These are phyloP conservation scores for Cardiospermum halicacabum DNA, from an alignment of 345 rosid genomes.

Conservation along the genomic window DNA sequence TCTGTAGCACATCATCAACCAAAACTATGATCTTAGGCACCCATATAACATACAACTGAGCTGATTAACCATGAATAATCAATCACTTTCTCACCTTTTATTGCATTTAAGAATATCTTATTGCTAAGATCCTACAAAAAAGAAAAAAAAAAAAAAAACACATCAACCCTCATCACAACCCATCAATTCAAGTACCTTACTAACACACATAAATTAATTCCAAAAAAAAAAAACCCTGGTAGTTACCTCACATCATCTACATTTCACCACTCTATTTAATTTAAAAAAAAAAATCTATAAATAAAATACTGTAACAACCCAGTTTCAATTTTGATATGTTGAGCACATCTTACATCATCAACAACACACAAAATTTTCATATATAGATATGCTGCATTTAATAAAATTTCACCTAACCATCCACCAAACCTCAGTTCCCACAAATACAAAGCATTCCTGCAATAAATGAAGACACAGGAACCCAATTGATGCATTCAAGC, in stretches of 20 bases:
- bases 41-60: background rate
- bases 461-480: no score
- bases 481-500: no score
- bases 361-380: background rate
- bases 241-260: background rate
- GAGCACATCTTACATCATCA: no score
- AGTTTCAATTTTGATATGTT: background rate
- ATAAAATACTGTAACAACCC: background rate
- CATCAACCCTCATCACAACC: background rate
- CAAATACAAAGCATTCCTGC: no score
- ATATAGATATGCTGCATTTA: no score
- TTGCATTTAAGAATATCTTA: slow-evolving; percentile 47
- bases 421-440: no score
- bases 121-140: slow-evolving; percentile 54
- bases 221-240: no score
- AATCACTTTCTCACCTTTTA: slow-evolving; percentile 37
- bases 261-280: background rate
- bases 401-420: no score
- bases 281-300: no score
- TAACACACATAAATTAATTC: background rate
- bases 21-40: slow-evolving; percentile 1
- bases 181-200: background rate
- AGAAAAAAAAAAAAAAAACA: no score
- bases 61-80: background rate
- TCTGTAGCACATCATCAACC: slow-evolving; percentile 28